Conservation (phyloP, 495 filamentous ascomycete genomes). For the Penicillium cataractarum region DNA sequence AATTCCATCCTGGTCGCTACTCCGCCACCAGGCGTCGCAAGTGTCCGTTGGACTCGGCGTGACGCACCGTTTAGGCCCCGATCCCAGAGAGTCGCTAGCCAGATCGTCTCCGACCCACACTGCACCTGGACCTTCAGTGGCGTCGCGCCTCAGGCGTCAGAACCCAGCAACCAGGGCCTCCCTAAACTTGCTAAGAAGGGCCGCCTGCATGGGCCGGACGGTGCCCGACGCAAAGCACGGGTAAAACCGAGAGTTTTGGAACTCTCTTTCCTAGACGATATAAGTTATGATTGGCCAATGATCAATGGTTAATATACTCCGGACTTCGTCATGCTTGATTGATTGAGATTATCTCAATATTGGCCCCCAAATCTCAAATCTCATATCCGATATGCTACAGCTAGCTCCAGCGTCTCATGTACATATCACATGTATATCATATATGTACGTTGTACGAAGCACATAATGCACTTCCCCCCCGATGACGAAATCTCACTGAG, state of each 20-base stretch:
- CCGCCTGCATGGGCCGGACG: conserved; percentile 16
- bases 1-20: conserved; percentile 1
- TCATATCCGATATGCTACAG: neutral
- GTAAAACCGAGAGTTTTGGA: conserved; percentile 21
- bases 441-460: neutral
- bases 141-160: conserved; percentile 29
- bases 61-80: conserved; percentile 7
- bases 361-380: conserved; percentile 1
- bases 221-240: conserved; percentile 24
- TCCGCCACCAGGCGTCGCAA: conserved; percentile 22
- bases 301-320: neutral
- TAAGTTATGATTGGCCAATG: neutral
- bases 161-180: conserved; percentile 12
- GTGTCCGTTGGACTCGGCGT: conserved; percentile 8
- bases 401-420: too few species aligned
- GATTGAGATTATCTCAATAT: neutral
- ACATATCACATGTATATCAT: conserved; percentile 1
- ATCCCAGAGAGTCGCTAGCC: conserved; percentile 12
- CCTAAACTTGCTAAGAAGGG: conserved; percentile 11
- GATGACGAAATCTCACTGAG: conserved; percentile 13
- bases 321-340: neutral
- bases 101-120: conserved; percentile 25
- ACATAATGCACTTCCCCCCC: neutral
- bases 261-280: neutral
- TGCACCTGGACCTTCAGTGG: conserved; percentile 31